Base-by-base conservation (phyloP, 352 stramenopile species). In the Pythium scleroteichum region DNA sequence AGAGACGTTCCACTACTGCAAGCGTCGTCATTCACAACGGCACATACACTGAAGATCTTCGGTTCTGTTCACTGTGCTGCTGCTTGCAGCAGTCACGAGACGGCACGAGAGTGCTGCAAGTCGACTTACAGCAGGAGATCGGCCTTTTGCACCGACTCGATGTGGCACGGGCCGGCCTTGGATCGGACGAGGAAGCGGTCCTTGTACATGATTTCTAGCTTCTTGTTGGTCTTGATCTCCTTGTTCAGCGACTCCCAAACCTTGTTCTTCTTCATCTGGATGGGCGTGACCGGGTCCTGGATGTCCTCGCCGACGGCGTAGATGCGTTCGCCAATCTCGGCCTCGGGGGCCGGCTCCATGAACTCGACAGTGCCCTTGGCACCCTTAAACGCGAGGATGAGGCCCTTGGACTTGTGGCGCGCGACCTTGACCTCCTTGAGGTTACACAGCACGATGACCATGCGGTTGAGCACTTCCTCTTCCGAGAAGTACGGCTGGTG, bases 211-310 rank as follows among this genome's bases (percentile, higher is more conserved):
- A 91, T 65, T 62, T 91, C 79, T 50, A 76, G 72, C 77, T 91
- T 89, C 59, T 85, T 85, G 66, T 76, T 89, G 33, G 79, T 89
- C 73, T 80, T 87, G 61, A 91, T 85, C 44, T 78, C 74, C 69
- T 91, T 91, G 69, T 71, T 72, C 19, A 91, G 45, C 49, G 78
- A 75, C 40, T 91, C 82, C 82, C 82, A 91, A 44, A 89, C 79
- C 71, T 91, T 91, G 75, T 89, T 88, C 74, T 91, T 91, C 76
- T 91, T 91, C 77, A 91, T 87, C 71, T 88, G 79, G 50, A 91
- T 89, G 46, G 82, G 68, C 9, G 82, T 91, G 42, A 91, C 79
- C 17, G 82, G 82, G 47, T 91, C 79, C 44, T 76, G 67, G 26
- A 86, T 35, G 61, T 91, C 82, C 60, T 91, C 82, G 51, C 82